phyloP scores from a whole-genome alignment of 2,329 filamentous ascomycete genomes.

The Colletotrichum nymphaeae region DNA sequence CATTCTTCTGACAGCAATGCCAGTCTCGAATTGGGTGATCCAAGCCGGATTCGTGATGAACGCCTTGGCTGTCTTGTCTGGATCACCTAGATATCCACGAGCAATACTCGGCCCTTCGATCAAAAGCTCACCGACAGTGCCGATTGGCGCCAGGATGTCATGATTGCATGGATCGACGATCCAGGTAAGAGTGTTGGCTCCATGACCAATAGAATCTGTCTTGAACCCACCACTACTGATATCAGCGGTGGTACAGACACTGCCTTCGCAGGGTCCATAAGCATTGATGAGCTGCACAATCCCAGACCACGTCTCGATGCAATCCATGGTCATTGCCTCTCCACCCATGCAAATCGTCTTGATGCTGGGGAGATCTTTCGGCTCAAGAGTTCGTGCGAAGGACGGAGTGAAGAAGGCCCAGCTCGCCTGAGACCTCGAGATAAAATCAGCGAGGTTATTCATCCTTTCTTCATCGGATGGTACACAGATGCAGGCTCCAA shows the following conservation, averaged over 20 bases:
- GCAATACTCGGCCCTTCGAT: slow-evolving; percentile 42
- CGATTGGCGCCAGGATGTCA: slow-evolving; percentile 39
- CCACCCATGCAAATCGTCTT: slow-evolving; percentile 27
- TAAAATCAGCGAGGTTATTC: slow-evolving; percentile 40
- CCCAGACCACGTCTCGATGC: slow-evolving; percentile 9
- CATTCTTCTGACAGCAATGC: neutral
- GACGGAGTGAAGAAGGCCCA: slow-evolving; percentile 32
- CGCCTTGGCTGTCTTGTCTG: neutral
- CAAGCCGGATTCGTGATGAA: slow-evolving; percentile 24
- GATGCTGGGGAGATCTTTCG: slow-evolving; percentile 2
- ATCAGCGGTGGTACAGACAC: slow-evolving; percentile 30
- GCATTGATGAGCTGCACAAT: slow-evolving; percentile 22
- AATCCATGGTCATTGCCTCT: slow-evolving; percentile 24
- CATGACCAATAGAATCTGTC: slow-evolving; percentile 19
- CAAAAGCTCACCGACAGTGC: slow-evolving; percentile 42
- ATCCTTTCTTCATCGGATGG: slow-evolving; percentile 50
- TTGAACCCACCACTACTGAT: neutral
- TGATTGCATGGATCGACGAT: slow-evolving; percentile 40
- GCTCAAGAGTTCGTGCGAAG: slow-evolving; percentile 21
- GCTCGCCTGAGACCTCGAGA: slow-evolving; percentile 9
- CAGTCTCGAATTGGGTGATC: neutral
- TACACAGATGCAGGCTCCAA: slow-evolving; percentile 51
- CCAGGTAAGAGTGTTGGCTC: slow-evolving; percentile 37
- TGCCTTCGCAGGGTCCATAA: slow-evolving; percentile 27
- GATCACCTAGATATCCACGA: slow-evolving; percentile 33